Conservation (phyloP, 257 asterid species). For the Ilex asprella region DNA sequence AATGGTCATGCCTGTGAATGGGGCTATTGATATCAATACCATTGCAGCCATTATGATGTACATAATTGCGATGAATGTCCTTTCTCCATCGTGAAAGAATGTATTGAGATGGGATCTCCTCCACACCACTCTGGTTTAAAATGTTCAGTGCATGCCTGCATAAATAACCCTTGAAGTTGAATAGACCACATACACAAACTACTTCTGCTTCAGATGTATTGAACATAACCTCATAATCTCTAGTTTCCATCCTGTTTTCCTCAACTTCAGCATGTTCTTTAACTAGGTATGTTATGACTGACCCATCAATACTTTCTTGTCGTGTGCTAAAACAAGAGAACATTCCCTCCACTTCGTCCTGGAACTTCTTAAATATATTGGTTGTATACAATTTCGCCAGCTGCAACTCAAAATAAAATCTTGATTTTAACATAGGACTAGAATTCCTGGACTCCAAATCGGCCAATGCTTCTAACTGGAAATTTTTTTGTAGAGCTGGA, state of each 20-base stretch:
- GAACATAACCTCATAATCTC: conserved; percentile 42
- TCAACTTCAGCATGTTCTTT: conserved; percentile 35
- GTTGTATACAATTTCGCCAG: conserved; percentile 43
- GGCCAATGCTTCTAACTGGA: conserved; percentile 34
- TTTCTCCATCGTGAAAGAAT: conserved; percentile 57
- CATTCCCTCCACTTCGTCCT: conserved; percentile 46
- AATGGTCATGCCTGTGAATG: conserved; percentile 44
- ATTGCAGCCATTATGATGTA: conserved; percentile 20
- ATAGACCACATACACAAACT: conserved; percentile 40
- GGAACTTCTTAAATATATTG: conserved; percentile 30
- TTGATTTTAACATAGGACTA: conserved; percentile 29
- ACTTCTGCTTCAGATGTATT: conserved; percentile 31
- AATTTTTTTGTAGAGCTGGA: conserved; percentile 31
- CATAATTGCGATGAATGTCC: conserved; percentile 32
- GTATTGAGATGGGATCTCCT: conserved; percentile 58
- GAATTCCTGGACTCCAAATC: conserved; percentile 39
- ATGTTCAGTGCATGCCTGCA: conserved; percentile 54
- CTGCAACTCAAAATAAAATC: conserved; percentile 40
- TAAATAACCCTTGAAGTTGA: conserved; percentile 53
- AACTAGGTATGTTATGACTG: conserved; percentile 25
- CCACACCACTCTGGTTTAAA: conserved; percentile 37
- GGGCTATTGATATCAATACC: conserved; percentile 44
- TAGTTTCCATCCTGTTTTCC: conserved; percentile 28
- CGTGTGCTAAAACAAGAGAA: conserved; percentile 29
- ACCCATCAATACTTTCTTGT: conserved; percentile 30